These are phyloP conservation scores for Penicillium bovifimosum DNA, from an alignment of 495 filamentous ascomycete genomes.

Conservation along the genomic window DNA sequence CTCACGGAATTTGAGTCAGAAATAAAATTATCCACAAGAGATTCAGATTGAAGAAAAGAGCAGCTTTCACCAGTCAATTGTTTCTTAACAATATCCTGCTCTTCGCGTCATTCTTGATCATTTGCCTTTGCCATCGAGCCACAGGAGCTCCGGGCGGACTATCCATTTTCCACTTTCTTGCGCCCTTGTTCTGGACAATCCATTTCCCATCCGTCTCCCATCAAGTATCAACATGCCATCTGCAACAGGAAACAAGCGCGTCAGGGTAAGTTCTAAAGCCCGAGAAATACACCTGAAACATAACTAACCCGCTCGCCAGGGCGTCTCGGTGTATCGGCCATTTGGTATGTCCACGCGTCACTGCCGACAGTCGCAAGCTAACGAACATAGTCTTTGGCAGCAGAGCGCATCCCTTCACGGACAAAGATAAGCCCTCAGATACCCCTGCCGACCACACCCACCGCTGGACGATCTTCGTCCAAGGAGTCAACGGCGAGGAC, in stretches of 20 bases:
- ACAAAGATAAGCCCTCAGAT: constrained; percentile 56
- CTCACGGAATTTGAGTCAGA: background rate
- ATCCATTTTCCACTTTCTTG: background rate
- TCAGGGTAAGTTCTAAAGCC: constrained; percentile 40
- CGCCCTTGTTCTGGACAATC: constrained; percentile 7
- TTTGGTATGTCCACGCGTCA: constrained; percentile 47
- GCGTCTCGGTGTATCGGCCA: constrained; percentile 67
- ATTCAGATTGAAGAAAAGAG: background rate
- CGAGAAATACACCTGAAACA: background rate
- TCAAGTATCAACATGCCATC: constrained; percentile 44
- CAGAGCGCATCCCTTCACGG: constrained; percentile 69
- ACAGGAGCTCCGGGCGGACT: background rate
- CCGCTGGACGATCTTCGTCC: constrained; percentile 89
- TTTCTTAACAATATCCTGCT: background rate
- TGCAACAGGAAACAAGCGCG: constrained; percentile 51
- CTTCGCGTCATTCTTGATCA: constrained; percentile 1
- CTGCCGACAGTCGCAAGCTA: background rate
- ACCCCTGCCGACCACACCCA: constrained; percentile 79
- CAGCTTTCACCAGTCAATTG: background rate
- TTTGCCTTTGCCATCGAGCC: background rate
- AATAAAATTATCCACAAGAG: no score
- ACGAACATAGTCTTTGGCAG: constrained; percentile 62
- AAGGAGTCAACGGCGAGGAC: constrained; percentile 76
- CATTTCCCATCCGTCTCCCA: background rate
- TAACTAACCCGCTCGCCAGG: constrained; percentile 39